Evolutionary conservation across 1,139 yeast species (phyloP), one percentile per base, ranked within the genome.

Genomic region (Taphrina sp.): DNA sequence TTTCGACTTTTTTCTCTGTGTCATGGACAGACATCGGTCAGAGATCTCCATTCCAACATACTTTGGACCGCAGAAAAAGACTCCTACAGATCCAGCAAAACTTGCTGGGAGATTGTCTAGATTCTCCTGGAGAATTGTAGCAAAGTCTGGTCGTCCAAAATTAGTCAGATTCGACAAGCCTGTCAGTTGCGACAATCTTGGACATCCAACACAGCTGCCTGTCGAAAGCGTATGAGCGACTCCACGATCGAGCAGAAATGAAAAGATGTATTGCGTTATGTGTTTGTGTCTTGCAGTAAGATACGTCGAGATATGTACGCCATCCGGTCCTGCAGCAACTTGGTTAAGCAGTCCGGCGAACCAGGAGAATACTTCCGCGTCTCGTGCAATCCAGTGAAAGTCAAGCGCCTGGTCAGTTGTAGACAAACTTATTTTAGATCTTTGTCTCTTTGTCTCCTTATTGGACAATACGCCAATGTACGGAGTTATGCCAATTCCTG

Each of bases 331-430:
- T 2, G 34, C 17, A 2, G 38, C 28, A 22, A 36, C 42, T 3
- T 29, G 26, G 23, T 45, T 45, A 16, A 45, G 42, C 26, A 45
- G 28, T 16, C 28, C 31, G 10, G 34, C 29, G 35, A 45, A 45
- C 52, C 52, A 45, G 10, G 29, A 19, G 20, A 45, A 26, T 10
- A 34, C 20, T n/a, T 26, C 22, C 10, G 38, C 29, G 42, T 45
- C 52, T 28, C 52, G 42, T 7, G 38, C 52, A 14, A 45, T 26
- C 52, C 52, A 45, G 34, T 45, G 52, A 28, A 45, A 45, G 19
- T 45, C 52, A 17, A 38, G 29, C 23, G 29, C 14, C 14, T 22
- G 43, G 10, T 22, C 39, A 12, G 2, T 35, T 2, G 20, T 14
- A 24, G 20, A 22, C n/a, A 16, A 12, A 7, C 31, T 12, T 7